phyloP scores from a whole-genome alignment of 1,284 basidiomycete species.

The Sutorius eximius region DNA sequence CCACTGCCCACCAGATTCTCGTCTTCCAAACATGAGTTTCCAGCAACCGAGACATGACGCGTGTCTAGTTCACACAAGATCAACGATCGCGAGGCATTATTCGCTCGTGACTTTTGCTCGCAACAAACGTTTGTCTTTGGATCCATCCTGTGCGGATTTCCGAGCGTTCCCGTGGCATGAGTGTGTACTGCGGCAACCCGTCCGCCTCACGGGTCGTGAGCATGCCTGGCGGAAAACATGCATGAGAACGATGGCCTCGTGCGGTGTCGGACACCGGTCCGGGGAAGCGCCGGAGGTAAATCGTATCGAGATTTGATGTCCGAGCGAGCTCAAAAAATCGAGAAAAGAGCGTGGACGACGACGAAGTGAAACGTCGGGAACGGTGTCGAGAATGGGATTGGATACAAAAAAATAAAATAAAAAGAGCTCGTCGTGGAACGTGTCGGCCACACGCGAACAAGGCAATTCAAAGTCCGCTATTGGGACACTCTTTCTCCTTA shows the following conservation, averaged over 20 bases:
- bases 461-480: slow-evolving; percentile 37
- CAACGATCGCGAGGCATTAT: background rate
- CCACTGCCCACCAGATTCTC: slow-evolving; percentile 33
- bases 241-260: slow-evolving; percentile 8
- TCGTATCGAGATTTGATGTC: slow-evolving; percentile 1
- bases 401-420: background rate
- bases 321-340: background rate
- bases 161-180: background rate
- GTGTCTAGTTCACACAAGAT: background rate
- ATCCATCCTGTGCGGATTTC: background rate
- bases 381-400: background rate
- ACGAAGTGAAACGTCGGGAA: background rate
- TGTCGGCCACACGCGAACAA: slow-evolving; percentile 27
- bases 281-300: background rate
- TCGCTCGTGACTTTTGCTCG: background rate
- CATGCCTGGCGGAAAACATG: slow-evolving; percentile 16
- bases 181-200: slow-evolving; percentile 7
- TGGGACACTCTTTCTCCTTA: slow-evolving; percentile 26
- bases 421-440: slow-evolving; percentile 22
- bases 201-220: background rate
- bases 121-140: background rate
- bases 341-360: background rate
- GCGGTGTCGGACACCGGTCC: slow-evolving; percentile 2
- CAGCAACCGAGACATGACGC: background rate
- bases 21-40: slow-evolving; percentile 23